Evolutionary conservation across 2,329 filamentous ascomycete species (phyloP).

Genomic region (Dendryphion nanum): DNA sequence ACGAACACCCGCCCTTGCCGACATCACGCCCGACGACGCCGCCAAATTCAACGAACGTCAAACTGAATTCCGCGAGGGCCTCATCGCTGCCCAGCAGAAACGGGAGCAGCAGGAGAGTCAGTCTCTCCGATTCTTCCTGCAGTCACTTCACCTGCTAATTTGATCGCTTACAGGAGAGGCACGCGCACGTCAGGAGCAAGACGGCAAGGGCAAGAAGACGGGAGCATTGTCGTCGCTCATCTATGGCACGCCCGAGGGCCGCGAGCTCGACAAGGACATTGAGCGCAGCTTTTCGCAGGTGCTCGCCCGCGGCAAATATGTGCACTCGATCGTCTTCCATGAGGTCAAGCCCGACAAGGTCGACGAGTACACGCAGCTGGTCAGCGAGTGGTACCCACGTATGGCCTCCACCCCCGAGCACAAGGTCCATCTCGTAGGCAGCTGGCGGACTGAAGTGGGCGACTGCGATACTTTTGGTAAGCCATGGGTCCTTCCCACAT

Average conservation of each 20-base stretch:
- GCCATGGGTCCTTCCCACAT: slow-evolving; percentile 25
- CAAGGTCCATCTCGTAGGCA: slow-evolving; percentile 93
- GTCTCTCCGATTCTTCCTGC: slow-evolving; percentile 45
- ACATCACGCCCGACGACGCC: slow-evolving; percentile 73
- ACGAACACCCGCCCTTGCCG: slow-evolving; percentile 70
- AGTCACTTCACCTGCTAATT: slow-evolving; percentile 53
- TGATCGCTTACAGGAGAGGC: slow-evolving; percentile 50
- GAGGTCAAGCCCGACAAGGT: slow-evolving; percentile 93
- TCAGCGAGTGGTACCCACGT: slow-evolving; percentile 87
- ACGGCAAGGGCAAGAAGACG: slow-evolving; percentile 62
- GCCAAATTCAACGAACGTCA: slow-evolving; percentile 79
- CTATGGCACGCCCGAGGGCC: slow-evolving; percentile 94
- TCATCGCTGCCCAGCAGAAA: slow-evolving; percentile 71
- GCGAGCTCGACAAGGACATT: slow-evolving; percentile 91
- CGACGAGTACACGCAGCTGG: slow-evolving; percentile 87
- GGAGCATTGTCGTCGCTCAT: slow-evolving; percentile 79
- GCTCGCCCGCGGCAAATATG: slow-evolving; percentile 92
- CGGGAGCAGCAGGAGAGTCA: slow-evolving; percentile 83
- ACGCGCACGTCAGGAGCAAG: slow-evolving; percentile 58
- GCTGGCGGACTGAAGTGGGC: slow-evolving; percentile 96
- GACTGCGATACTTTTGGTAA: slow-evolving; percentile 95
- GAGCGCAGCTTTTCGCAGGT: slow-evolving; percentile 96
- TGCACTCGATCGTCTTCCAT: slow-evolving; percentile 96
- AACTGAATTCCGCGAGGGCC: slow-evolving; percentile 79
- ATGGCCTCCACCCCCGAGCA: slow-evolving; percentile 84